Conservation (phyloP, 345 rosid genomes). For the Turritis glabra region DNA sequence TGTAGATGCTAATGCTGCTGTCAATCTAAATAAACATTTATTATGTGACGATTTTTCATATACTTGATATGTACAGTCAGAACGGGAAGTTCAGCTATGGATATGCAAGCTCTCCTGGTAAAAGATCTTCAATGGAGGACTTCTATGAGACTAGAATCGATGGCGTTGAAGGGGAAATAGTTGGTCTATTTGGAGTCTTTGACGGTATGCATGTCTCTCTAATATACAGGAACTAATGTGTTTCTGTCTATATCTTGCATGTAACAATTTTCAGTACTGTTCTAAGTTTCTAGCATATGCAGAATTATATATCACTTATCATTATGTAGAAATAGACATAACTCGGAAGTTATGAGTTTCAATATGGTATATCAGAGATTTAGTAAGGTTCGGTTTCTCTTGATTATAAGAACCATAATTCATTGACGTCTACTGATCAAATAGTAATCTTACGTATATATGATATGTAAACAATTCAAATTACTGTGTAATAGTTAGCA, state of each 20-base stretch:
- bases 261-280: not conserved
- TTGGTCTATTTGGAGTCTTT: conserved; percentile 98
- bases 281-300: not conserved
- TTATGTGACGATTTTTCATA: not conserved
- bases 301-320: not conserved
- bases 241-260: not conserved
- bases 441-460: not conserved
- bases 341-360: not conserved
- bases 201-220: conserved; percentile 64
- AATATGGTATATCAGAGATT: not conserved
- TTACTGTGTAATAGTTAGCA: not conserved
- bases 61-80: conserved; percentile 51
- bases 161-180: conserved; percentile 89
- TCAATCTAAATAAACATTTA: not conserved
- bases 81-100: conserved; percentile 97
- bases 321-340: not conserved
- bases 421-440: not conserved
- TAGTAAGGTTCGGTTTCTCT: not conserved
- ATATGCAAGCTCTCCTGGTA: conserved; percentile 96
- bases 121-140: conserved; percentile 98
- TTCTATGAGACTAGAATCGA: conserved; percentile 94
- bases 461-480: not conserved
- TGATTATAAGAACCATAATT: not conserved
- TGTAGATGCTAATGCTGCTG: not conserved
- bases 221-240: not conserved